A percentile compares a stretch with the other conserved stretches of the same genome.
phyloP scores from a whole-genome alignment of 225 moss, liverwort and hornwort species.

The Physcomitrellopsis africana region DNA sequence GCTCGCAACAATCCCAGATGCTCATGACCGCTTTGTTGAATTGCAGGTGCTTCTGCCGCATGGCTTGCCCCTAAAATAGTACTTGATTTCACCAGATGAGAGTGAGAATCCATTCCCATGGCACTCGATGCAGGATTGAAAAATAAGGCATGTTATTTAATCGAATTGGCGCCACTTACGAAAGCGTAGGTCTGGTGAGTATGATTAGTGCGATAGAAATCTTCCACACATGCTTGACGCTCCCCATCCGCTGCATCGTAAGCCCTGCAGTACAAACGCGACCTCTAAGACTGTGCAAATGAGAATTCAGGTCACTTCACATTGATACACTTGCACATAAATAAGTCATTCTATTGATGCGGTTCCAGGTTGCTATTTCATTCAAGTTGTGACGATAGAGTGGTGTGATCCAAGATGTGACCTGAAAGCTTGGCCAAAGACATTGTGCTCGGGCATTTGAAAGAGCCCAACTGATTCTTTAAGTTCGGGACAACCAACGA shows the following conservation, averaged over 20 bases:
- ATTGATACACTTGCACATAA: neutral
- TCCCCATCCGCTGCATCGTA: slow-evolving; percentile 51
- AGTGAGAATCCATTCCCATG: neutral
- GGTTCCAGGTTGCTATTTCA: neutral
- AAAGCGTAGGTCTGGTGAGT: slow-evolving; percentile 61
- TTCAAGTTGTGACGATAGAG: neutral
- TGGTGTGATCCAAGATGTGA: neutral
- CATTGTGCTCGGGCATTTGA: slow-evolving; percentile 53
- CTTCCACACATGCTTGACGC: slow-evolving; percentile 57
- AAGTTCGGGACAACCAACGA: slow-evolving; percentile 18
- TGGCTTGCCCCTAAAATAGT: slow-evolving; percentile 53
- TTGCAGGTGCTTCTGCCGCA: slow-evolving; percentile 58
- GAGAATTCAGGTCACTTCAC: neutral
- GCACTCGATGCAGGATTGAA: no score
- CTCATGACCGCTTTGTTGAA: slow-evolving; percentile 62
- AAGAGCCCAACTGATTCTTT: slow-evolving; percentile 33
- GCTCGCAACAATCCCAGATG: slow-evolving; percentile 73
- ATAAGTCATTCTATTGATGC: neutral
- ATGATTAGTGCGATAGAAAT: slow-evolving; percentile 64
- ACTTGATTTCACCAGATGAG: neutral
- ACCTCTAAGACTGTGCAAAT: neutral
- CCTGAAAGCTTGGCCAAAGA: slow-evolving; percentile 72
- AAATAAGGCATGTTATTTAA: no score
- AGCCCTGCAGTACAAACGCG: slow-evolving; percentile 33
- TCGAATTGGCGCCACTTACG: slow-evolving; percentile 35